A percentile compares a stretch with the other conserved stretches of the same genome.
phyloP scores from a whole-genome alignment of 108 stramenopile species.

The Skeletonema menzelii region DNA sequence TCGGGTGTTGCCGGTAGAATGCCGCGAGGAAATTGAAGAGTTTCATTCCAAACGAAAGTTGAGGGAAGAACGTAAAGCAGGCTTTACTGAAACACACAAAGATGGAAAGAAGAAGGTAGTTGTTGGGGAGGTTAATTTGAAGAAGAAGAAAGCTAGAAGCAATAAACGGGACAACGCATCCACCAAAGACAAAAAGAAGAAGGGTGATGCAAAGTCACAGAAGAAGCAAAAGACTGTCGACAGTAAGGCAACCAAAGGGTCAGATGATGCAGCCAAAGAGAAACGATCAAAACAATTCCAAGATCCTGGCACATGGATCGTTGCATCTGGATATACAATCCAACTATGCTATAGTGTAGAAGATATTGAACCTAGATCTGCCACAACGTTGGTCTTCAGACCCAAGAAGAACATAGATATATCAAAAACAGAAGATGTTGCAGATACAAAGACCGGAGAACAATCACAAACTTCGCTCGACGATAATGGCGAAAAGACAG shows the following conservation, averaged over 20 bases:
- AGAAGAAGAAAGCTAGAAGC: slow-evolving; percentile 13
- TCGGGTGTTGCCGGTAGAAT: slow-evolving; percentile 37
- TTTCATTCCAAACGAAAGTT: slow-evolving; percentile 14
- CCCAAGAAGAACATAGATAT: not conserved
- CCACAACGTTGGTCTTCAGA: slow-evolving; percentile 18
- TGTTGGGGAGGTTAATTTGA: slow-evolving; percentile 9
- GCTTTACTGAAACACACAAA: not conserved
- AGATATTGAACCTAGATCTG: slow-evolving; percentile 27
- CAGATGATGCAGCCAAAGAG: slow-evolving; percentile 22
- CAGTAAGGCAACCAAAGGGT: slow-evolving; percentile 1
- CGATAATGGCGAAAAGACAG: slow-evolving; percentile 2
- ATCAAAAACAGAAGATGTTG: not conserved
- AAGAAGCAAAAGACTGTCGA: slow-evolving; percentile 19
- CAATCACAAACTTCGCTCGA: slow-evolving; percentile 3
- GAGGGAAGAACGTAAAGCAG: slow-evolving; percentile 12
- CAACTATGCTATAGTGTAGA: slow-evolving; percentile 47
- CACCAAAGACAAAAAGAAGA: slow-evolving; percentile 5
- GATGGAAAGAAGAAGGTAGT: slow-evolving; percentile 3
- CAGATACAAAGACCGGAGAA: not conserved
- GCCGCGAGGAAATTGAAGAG: slow-evolving; percentile 36
- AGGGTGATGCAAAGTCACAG: slow-evolving; percentile 8
- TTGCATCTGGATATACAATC: slow-evolving; percentile 35
- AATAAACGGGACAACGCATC: not conserved
- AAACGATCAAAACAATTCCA: slow-evolving; percentile 33
- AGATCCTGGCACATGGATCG: slow-evolving; percentile 38